Percentiles rank a stretch among this genome's conserved stretches.
Conservation (phyloP, 805 yeast species). For the Myxozyma monticola region DNA sequence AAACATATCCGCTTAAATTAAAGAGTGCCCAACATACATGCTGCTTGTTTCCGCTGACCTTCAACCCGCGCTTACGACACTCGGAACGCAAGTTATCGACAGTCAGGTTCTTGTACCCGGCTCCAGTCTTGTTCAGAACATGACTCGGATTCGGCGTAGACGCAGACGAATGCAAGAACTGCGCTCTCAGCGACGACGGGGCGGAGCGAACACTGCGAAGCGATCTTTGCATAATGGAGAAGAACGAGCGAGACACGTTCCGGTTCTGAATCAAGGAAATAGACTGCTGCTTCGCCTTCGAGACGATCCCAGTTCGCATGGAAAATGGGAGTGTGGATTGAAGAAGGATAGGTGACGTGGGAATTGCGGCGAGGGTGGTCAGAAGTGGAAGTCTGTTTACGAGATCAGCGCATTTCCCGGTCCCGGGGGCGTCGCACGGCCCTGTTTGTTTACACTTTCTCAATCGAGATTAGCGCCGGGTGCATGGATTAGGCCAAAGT, state of each 20-base stretch:
- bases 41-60: constrained; percentile 31
- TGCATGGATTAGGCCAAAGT: no score
- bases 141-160: constrained; percentile 29
- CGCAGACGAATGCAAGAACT: constrained; percentile 30
- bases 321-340: neutral
- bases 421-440: neutral
- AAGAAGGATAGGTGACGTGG: no score
- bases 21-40: constrained; percentile 6
- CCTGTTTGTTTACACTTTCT: constrained; percentile 10
- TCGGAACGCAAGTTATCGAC: constrained; percentile 28
- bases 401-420: neutral
- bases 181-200: constrained; percentile 27
- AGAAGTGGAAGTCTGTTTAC: no score
- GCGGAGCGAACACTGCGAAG: constrained; percentile 26
- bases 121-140: constrained; percentile 18
- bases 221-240: constrained; percentile 19
- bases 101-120: constrained; percentile 25
- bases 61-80: constrained; percentile 30
- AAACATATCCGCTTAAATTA: neutral
- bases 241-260: no score
- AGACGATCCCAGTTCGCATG: neutral
- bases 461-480: no score
- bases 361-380: no score
- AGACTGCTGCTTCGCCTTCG: no score
- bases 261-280: no score